Conservation (phyloP, 2,329 filamentous ascomycete species). For the Sphaerulina populicola region DNA sequence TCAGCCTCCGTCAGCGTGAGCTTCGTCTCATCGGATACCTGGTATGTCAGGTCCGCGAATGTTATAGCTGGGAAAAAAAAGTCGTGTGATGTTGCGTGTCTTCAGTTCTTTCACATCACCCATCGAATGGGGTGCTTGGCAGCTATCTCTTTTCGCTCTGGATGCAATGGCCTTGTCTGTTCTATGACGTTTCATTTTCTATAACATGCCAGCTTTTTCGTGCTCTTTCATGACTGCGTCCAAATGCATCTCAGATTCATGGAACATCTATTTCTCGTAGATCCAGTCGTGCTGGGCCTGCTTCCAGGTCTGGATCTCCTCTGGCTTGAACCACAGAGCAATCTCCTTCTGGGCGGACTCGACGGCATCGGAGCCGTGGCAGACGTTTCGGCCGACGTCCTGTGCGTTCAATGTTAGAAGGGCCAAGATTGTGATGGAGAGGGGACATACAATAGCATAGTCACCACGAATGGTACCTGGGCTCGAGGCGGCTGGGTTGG, state of each 20-base stretch:
- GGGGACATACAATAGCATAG: slow-evolving; percentile 57
- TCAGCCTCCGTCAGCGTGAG: too few species aligned
- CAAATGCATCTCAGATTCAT: not conserved
- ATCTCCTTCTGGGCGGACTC: slow-evolving; percentile 99
- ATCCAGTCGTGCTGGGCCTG: slow-evolving; percentile 80
- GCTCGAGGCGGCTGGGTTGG: slow-evolving; percentile 90
- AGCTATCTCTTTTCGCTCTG: not conserved
- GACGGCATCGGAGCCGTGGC: slow-evolving; percentile 97
- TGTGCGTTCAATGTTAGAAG: slow-evolving; percentile 25
- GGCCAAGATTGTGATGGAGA: not conserved
- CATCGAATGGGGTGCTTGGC: not conserved
- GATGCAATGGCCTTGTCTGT: not conserved
- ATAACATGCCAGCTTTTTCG: not conserved
- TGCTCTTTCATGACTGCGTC: slow-evolving; percentile 1
- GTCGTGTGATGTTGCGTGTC: not conserved
- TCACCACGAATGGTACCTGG: slow-evolving; percentile 98
- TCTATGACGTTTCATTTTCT: not conserved
- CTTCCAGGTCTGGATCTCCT: slow-evolving; percentile 81
- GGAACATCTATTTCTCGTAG: slow-evolving; percentile 68
- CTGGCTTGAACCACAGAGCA: slow-evolving; percentile 90
- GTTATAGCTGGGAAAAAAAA: too few species aligned
- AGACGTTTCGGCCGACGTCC: slow-evolving; percentile 94
- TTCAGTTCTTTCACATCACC: not conserved
- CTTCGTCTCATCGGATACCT: too few species aligned
- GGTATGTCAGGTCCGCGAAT: too few species aligned